Evolutionary conservation across 768 basidiomycete genomes (phyloP).

Genomic region (Mycena olivaceomarginata): DNA sequence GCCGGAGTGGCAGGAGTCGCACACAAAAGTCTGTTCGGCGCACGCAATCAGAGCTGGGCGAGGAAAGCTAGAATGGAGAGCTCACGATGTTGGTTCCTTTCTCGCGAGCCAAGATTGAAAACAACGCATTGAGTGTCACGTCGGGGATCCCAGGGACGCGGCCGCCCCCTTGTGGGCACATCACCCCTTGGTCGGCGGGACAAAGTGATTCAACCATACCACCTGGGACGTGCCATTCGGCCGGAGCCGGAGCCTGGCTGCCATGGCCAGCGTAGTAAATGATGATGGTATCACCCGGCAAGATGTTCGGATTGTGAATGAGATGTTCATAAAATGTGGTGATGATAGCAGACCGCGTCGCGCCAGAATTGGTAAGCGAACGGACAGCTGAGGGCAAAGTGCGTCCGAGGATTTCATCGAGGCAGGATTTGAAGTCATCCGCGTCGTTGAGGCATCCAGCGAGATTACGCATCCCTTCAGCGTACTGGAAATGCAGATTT

Average conservation of each 20-base stretch:
- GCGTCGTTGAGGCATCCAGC: slow-evolving; percentile 10
- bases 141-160: slow-evolving; percentile 30
- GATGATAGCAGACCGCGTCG: slow-evolving; percentile 6
- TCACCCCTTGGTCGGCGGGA: slow-evolving; percentile 17
- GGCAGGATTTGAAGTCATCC: slow-evolving; percentile 9
- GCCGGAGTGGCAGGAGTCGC: slow-evolving; percentile 37
- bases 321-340: slow-evolving; percentile 16
- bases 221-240: not conserved
- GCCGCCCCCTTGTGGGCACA: not conserved
- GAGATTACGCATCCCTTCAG: slow-evolving; percentile 4
- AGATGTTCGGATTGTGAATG: slow-evolving; percentile 23
- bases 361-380: not conserved
- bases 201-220: slow-evolving; percentile 26
- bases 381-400: not conserved
- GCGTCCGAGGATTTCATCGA: slow-evolving; percentile 8
- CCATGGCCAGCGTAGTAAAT: slow-evolving; percentile 32
- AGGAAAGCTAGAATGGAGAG: not conserved
- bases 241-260: not conserved
- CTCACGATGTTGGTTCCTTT: slow-evolving; percentile 36
- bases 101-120: slow-evolving; percentile 19
- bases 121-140: slow-evolving; percentile 28
- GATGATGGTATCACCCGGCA: slow-evolving; percentile 10
- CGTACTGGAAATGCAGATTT: not conserved
- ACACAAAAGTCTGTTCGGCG: slow-evolving; percentile 25
- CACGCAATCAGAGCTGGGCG: not conserved